Evolutionary conservation across 2,329 filamentous ascomycete species (phyloP).

Genomic region (Fusarium gaditjirri): DNA sequence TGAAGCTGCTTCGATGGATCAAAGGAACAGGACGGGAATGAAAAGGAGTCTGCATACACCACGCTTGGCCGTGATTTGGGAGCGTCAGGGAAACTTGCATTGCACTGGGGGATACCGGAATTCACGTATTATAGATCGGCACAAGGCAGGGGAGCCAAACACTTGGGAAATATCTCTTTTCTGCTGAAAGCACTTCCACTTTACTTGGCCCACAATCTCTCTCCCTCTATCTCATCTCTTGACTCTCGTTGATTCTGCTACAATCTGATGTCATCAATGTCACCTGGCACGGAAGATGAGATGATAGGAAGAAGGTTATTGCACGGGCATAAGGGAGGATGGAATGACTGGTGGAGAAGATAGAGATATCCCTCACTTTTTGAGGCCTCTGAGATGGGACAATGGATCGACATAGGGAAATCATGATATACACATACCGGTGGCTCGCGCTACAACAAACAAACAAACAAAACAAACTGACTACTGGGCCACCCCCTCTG

Average conservation of each 20-base stretch:
- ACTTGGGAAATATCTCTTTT: slow-evolving; percentile 41
- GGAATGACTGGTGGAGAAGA: not conserved
- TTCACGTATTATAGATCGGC: slow-evolving; percentile 45
- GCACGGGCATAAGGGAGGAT: not conserved
- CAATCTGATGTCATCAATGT: slow-evolving; percentile 1
- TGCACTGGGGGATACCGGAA: slow-evolving; percentile 38
- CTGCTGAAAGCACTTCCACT: slow-evolving; percentile 30
- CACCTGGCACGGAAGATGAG: slow-evolving; percentile 1
- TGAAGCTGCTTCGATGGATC: slow-evolving; percentile 28
- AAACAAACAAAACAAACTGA: not conserved
- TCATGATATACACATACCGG: slow-evolving; percentile 40
- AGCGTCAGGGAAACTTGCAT: slow-evolving; percentile 41
- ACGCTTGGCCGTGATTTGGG: slow-evolving; percentile 42
- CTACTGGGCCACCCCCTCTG: slow-evolving; percentile 10
- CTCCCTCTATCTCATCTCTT: slow-evolving; percentile 11
- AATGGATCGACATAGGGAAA: slow-evolving; percentile 33
- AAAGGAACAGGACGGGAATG: slow-evolving; percentile 31
- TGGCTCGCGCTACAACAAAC: slow-evolving; percentile 35
- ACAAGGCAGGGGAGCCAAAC: slow-evolving; percentile 41
- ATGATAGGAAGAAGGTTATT: not conserved
- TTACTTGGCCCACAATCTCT: slow-evolving; percentile 16
- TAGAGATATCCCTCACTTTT: not conserved
- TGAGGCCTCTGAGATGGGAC: slow-evolving; percentile 25
- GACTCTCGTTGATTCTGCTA: slow-evolving; percentile 11
- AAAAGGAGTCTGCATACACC: slow-evolving; percentile 45